Conservation (phyloP, 805 yeast species). For the Wickerhamiella shivajii region DNA sequence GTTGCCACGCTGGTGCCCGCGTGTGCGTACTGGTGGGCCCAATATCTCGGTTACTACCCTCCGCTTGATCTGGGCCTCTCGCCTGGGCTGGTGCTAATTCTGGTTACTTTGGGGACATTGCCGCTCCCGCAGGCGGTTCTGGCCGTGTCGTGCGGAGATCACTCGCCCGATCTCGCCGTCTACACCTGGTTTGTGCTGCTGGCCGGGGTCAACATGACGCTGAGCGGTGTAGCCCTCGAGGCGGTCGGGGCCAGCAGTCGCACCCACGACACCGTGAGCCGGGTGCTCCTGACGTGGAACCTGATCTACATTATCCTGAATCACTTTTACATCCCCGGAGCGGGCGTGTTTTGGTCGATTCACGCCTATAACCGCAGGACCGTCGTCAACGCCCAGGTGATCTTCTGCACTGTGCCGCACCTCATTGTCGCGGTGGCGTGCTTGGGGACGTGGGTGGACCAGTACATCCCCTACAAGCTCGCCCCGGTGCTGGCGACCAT, state of each 20-base stretch:
- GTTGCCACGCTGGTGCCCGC: conserved; percentile 4
- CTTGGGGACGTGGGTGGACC: conserved; percentile 1
- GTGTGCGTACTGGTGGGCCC: conserved; percentile 6
- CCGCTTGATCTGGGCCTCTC: not conserved
- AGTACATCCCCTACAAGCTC: not conserved
- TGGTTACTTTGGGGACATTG: not conserved
- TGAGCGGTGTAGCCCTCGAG: conserved; percentile 5
- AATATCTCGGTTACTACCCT: not conserved
- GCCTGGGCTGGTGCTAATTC: not conserved
- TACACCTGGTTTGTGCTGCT: conserved; percentile 3
- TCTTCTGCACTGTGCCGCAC: too few species aligned
- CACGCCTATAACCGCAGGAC: too few species aligned
- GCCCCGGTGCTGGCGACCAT: not conserved
- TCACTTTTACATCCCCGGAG: too few species aligned
- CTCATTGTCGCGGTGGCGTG: conserved; percentile 1
- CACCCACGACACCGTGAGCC: conserved; percentile 5
- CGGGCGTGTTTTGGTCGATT: too few species aligned
- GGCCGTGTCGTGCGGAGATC: conserved; percentile 1
- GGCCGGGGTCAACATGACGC: conserved; percentile 4
- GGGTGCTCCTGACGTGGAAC: conserved; percentile 2
- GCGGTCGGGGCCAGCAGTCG: conserved; percentile 2
- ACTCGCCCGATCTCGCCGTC: not conserved
- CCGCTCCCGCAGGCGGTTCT: not conserved
- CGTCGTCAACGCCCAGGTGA: too few species aligned
- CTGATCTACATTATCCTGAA: conserved; percentile 2